Evolutionary conservation across 2,329 filamentous ascomycete species (phyloP), one percentile per base, ranked within the genome.

Genomic region (Pseudogymnoascus sp.): DNA sequence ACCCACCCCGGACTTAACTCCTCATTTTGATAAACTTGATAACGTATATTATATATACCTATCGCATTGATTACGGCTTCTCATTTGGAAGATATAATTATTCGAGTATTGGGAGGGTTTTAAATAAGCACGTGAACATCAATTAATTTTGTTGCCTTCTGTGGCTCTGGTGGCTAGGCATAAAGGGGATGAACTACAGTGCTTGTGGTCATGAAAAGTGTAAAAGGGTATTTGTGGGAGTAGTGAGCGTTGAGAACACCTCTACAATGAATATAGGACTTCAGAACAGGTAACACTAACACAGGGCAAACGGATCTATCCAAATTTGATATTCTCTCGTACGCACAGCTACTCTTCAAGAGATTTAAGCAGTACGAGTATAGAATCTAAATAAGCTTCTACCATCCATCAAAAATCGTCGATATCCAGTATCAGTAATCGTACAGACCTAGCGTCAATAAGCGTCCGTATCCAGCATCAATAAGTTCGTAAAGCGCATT

Each of bases 341-440:
- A 21, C 10, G 51, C 28, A 57, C 28, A 21, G 28, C 51, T 10
- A 57, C 51, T 57, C 51, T 13, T 34, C 5, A 57, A 36, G 28
- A 36, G 51, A 14, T 57, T n/a, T 34, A 21, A 36, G 51, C 11
- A 21, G 51, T 11, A 21, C 51, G 28, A 57, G 51, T 57, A 34
- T 57, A 31, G 51, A 34, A 57, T 57, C 51, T 57, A 57, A 57
- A 57, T 57, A 57, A 57, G 51, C 51, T 57, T 57, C 51, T 57
- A 57, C 51, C 51, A 14, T 57, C 51, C 51, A 14, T 57, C 10
- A 34, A 57, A 54, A 34, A 57, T 57, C 51, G 51, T 34, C 25
- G n/a, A 57, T 57, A 57, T 57, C 51, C 51, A 36, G 51, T 57
- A 57, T 57, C 51, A 34, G 51, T 57, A 57, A 57, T 57, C 51